Evolutionary conservation across 2,329 filamentous ascomycete species (phyloP), one percentile per base, ranked within the genome.

Genomic region (Plenodomus biglobosus): DNA sequence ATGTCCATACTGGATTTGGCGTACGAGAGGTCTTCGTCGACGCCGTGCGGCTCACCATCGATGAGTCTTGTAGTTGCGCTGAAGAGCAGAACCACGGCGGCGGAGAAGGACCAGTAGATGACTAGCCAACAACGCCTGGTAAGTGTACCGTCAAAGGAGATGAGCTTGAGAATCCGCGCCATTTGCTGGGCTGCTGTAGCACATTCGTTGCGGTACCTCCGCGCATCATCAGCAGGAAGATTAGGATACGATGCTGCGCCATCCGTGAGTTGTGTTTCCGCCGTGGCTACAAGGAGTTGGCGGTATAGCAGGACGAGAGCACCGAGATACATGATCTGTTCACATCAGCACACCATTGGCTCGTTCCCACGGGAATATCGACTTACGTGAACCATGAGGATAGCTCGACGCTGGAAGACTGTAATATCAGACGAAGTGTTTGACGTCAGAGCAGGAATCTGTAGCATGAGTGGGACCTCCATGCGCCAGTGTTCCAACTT

Each of bases 41-140:
- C 63, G 7, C 58, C 58, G 1, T 67, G 59, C n/a, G 48, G 18
- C 11, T 61, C 52, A 10, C 64, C 62, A 19, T 71, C 68, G 24
- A 72, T 51, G 17, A 73, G 62, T 42, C 68, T 71, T 6, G 58
- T 68, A 1, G 66, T 66, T 13, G 62, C 62, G 44, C 59, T 65
- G 56, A 67, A 68, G 16, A 73, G 64, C 10, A 72, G 62, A 8
- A 71, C 64, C 13, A 70, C 62, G 37, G 58, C 58, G 7, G 69
- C 63, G 3, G 66, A 66, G 36, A 72, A 73, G 1, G 69, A 52
- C 68, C 68, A 73, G 42, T 72, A 72, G 22, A 73, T 72, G 37
- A 71, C 64, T 18, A 73, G 35, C 70, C 70, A 73, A 43, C 70
- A 73, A 8, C 69, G 62, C 50, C 50, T 68, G 2, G 68, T 68